Evolutionary conservation across 495 filamentous ascomycete species (phyloP), one percentile per base, ranked within the genome.

Genomic region (Penicillium lagena): DNA sequence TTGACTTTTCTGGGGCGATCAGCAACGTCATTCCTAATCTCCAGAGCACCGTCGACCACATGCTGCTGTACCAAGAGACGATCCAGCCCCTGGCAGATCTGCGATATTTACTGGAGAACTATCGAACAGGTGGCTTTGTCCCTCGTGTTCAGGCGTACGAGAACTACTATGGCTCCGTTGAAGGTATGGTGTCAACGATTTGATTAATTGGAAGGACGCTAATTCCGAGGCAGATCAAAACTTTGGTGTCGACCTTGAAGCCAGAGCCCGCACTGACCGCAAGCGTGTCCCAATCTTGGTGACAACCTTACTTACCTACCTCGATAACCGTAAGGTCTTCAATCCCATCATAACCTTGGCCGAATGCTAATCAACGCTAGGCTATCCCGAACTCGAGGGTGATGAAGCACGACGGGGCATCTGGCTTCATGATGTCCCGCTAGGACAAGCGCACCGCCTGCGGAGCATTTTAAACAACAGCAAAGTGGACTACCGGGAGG

Each of bases 1-100:
- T 99, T 29, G 93, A 99, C 66, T 97, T 97, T 67, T 96, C 94
- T 14, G 94, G 93, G 12, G 89, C 93, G 22, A 87, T 99, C 64
- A 93, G 90, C 75, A 97, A 99, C 54, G 90, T 96, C 53, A 97
- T 99, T 54, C 94, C 93, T 12, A 93, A 85, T 54, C 68, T 99
- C 39, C 94, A 97, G 59, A 88, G 91, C 47, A 87, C 88, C 1
- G 89, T 97, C 12, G 94, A 97, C 64, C 86, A 90, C 55, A 96
- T 99, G 93, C 89, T 96, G 83, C 75, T 97, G 17, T 97, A 94
- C 62, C 94, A 99, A 68, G 93, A 99, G 72, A 97, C 93, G 2
- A 86, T 99, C 22, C 94, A 96, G 60, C 93, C 93, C 9, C 58
- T 82, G 12, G 89, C 90, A 29, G 93, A 99, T 68, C 71, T 97